Conservation (phyloP, 2,329 filamentous ascomycete species). For the Thelonectria blattea region DNA sequence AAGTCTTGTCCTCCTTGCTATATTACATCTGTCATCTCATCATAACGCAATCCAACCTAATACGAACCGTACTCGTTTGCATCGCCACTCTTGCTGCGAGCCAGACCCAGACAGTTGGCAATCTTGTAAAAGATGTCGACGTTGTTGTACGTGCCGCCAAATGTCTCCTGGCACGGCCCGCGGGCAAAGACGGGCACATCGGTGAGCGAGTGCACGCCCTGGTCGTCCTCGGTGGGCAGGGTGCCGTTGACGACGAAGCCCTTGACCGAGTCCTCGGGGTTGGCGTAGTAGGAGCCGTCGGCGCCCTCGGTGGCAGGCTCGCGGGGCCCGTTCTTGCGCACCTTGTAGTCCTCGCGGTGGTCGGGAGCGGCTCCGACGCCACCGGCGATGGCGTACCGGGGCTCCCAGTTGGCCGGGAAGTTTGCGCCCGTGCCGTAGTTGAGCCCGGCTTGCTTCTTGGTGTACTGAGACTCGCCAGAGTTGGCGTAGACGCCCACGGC, state of each 20-base stretch:
- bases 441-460: slow-evolving; percentile 60
- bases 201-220: slow-evolving; percentile 79
- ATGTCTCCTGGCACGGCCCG: slow-evolving; percentile 79
- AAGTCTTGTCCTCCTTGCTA: neutral
- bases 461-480: slow-evolving; percentile 80
- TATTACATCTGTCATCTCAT: slow-evolving; percentile 21
- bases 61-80: slow-evolving; percentile 28
- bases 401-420: slow-evolving; percentile 86
- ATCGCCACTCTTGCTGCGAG: slow-evolving; percentile 34
- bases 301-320: slow-evolving; percentile 61
- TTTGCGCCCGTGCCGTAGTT: slow-evolving; percentile 75
- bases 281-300: slow-evolving; percentile 69
- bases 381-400: slow-evolving; percentile 78
- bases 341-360: slow-evolving; percentile 75
- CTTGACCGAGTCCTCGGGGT: slow-evolving; percentile 67
- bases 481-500: slow-evolving; percentile 77
- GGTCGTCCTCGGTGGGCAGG: slow-evolving; percentile 63
- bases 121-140: slow-evolving; percentile 80
- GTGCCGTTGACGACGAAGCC: slow-evolving; percentile 82
- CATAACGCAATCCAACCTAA: slow-evolving; percentile 15
- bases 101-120: slow-evolving; percentile 68
- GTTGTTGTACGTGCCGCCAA: slow-evolving; percentile 73
- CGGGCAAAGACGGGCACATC: slow-evolving; percentile 80
- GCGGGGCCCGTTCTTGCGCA: slow-evolving; percentile 71
- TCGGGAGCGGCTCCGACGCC: slow-evolving; percentile 77